Base-by-base conservation (phyloP, 1,284 basidiomycete species). In the Retiboletus flavoniger region DNA sequence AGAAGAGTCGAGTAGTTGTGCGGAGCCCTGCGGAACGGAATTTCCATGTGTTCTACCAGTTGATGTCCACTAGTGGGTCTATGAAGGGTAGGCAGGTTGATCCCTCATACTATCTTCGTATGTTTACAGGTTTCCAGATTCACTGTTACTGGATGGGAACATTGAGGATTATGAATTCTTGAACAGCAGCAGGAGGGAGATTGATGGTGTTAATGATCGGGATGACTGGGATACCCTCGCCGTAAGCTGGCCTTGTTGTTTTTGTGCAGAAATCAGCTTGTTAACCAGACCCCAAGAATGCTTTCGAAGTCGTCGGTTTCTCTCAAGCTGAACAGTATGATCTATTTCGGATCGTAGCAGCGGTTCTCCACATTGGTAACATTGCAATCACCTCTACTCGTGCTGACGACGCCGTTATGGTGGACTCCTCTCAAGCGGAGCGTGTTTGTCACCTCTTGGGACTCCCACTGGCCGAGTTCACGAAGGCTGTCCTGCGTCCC, bases 41-140 rank as follows among this genome's bases (percentile, higher is more conserved):
- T 68, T 99, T 99, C 71, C 97, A 99, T 69, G 91, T 98, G 3
- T 99, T 99, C 72, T 99, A 99, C 72, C 95, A 98, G 74, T 72
- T 93, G 26, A 77, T 90, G 68, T 88, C 85, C 36, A 89, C 85
- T 19, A 85, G 77, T 51, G 80, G 76, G 19, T 71, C 70, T 28
- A 68, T 95, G 50, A 88, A 84, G 72, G 83, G 91, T 89, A 58
- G 45, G 66, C 58, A 35, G 51, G 10, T 34, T n/a, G n/a, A 41
- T 28, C 6, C 47, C 38, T 50, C 19, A 4, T 47, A n/a, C 35
- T 35, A 4, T 38, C 26, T 44, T 35, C 32, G 32, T 48, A 53
- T 47, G 43, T 51, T 55, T 32, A 56, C 58, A 34, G 11, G n/a
- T 39, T 51, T 43, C 46, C 61, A 92, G 93, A 89, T 41, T 77